Evolutionary conservation across 2,329 filamentous ascomycete species (phyloP).

Genomic region (Esteya vermicola): DNA sequence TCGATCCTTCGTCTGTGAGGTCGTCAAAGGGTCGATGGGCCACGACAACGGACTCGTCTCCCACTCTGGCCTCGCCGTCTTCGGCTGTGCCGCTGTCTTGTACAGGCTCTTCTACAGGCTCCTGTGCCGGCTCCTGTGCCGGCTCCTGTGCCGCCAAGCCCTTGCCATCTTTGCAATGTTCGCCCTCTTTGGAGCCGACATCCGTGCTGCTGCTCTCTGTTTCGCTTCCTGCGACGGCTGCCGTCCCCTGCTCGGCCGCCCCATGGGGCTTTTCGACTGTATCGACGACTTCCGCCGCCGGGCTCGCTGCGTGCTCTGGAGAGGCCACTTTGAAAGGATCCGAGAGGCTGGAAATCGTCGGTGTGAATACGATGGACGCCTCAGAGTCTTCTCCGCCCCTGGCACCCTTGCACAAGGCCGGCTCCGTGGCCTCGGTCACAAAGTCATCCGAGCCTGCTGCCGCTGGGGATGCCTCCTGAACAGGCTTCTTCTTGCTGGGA

Average conservation of each 20-base stretch:
- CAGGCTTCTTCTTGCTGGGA: slow-evolving; percentile 25
- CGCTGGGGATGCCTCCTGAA: not conserved
- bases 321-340: slow-evolving; percentile 5
- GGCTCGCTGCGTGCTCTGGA: not conserved
- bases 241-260: too few species aligned
- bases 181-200: too few species aligned
- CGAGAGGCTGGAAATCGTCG: slow-evolving; percentile 10
- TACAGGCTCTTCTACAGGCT: too few species aligned
- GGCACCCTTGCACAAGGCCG: slow-evolving; percentile 7
- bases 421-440: slow-evolving; percentile 11
- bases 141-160: too few species aligned
- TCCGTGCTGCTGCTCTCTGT: too few species aligned
- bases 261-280: not conserved
- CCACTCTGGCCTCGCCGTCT: slow-evolving; percentile 8
- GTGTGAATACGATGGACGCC: slow-evolving; percentile 14
- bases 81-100: too few species aligned
- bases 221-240: too few species aligned
- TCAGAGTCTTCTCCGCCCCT: slow-evolving; percentile 14
- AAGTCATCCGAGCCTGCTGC: slow-evolving; percentile 4
- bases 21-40: slow-evolving; percentile 11
- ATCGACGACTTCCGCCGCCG: not conserved
- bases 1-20: not conserved
- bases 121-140: too few species aligned
- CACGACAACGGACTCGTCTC: slow-evolving; percentile 16
- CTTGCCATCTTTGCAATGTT: too few species aligned